phyloP scores from a whole-genome alignment of 2,329 filamentous ascomycete genomes.

The Pseudopyricularia javanii region DNA sequence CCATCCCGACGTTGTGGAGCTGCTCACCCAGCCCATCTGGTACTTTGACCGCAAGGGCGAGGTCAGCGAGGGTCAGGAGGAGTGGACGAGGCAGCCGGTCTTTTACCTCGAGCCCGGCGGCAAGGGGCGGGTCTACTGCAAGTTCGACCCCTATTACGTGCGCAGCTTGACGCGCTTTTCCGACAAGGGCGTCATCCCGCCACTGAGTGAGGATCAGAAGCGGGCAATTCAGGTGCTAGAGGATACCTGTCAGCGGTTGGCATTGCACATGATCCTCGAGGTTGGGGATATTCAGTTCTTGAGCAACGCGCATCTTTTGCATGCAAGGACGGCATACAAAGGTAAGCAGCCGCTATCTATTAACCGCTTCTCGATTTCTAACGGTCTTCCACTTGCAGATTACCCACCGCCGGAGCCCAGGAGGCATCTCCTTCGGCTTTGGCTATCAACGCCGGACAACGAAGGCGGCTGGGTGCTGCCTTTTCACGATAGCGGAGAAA shows the following conservation, averaged over 20 bases:
- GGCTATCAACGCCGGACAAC: slow-evolving; percentile 68
- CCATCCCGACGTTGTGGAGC: slow-evolving; percentile 65
- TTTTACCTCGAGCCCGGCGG: slow-evolving; percentile 64
- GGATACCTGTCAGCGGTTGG: slow-evolving; percentile 58
- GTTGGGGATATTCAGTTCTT: slow-evolving; percentile 84
- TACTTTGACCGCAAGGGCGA: slow-evolving; percentile 91
- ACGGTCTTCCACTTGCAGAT: slow-evolving; percentile 16
- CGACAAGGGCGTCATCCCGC: slow-evolving; percentile 58
- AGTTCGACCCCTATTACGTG: slow-evolving; percentile 87
- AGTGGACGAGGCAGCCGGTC: slow-evolving; percentile 59
- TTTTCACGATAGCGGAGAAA: slow-evolving; percentile 68
- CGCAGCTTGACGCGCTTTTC: slow-evolving; percentile 64
- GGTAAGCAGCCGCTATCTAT: slow-evolving; percentile 16
- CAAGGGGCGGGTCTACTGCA: slow-evolving; percentile 60
- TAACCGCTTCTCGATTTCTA: neutral
- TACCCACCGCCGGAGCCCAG: slow-evolving; percentile 54
- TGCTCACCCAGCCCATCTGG: slow-evolving; percentile 69
- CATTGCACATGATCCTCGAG: slow-evolving; percentile 76
- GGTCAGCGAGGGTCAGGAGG: slow-evolving; percentile 59
- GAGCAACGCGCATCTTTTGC: slow-evolving; percentile 67
- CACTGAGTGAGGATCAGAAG: slow-evolving; percentile 55
- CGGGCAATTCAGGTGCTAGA: slow-evolving; percentile 61
- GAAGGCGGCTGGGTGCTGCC: slow-evolving; percentile 82
- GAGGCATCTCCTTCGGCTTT: slow-evolving; percentile 71
- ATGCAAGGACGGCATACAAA: slow-evolving; percentile 70